Conservation (phyloP, 305 asterid species). For the Fraxinus floribunda region DNA sequence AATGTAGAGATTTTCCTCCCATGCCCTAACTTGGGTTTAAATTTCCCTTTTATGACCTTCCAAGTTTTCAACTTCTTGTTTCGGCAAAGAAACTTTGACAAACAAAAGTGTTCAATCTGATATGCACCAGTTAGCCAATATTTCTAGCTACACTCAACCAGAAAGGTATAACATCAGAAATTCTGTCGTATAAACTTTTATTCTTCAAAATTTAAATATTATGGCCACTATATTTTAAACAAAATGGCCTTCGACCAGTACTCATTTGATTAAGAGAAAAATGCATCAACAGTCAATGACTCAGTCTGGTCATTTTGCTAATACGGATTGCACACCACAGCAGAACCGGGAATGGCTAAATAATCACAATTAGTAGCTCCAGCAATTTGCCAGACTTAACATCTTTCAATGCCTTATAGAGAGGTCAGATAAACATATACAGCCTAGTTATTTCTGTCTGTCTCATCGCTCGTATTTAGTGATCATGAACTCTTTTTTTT, state of each 20-base stretch:
- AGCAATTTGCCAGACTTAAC: not conserved
- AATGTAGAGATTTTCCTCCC: not conserved
- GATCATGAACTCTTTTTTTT: not conserved
- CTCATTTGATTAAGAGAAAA: not conserved
- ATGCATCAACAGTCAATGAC: not conserved
- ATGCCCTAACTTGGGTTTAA: not conserved
- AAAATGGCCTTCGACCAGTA: not conserved
- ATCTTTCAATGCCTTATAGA: conserved; percentile 6
- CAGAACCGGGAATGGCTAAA: not conserved
- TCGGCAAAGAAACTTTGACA: not conserved
- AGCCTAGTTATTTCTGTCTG: not conserved
- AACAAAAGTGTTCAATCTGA: not conserved
- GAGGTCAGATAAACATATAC: conserved; percentile 8
- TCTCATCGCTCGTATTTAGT: not conserved
- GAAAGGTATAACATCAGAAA: not conserved
- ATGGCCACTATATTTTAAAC: not conserved
- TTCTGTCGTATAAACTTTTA: not conserved
- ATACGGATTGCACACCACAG: not conserved
- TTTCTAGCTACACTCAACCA: not conserved
- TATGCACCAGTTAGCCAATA: not conserved
- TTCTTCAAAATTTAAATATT: not conserved
- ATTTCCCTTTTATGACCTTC: not conserved
- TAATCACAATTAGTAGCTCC: not conserved
- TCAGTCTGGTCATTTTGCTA: not conserved
- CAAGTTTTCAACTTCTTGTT: not conserved